Evolutionary conservation across 805 yeast genomes (phyloP).

Genomic region (Saturnispora saitoi): DNA sequence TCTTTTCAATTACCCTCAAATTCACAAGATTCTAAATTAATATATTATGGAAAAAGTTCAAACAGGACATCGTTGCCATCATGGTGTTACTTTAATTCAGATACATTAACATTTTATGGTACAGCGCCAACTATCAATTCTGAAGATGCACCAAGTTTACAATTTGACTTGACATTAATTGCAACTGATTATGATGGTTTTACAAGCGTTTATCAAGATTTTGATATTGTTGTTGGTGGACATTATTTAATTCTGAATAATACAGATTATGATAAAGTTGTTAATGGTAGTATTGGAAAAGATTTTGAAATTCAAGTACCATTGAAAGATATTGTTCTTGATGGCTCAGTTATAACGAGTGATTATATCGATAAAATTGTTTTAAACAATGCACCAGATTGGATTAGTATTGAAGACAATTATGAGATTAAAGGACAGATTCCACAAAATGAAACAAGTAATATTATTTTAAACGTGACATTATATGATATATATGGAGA

Average conservation of each 20-base stretch:
- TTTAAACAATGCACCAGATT: conserved; percentile 48
- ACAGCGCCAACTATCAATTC: conserved; percentile 84
- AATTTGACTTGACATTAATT: conserved; percentile 60
- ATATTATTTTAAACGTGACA: conserved; percentile 40
- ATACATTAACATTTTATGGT: conserved; percentile 65
- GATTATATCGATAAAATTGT: conserved; percentile 48
- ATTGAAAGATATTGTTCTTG: conserved; percentile 51
- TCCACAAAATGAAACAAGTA: conserved; percentile 38
- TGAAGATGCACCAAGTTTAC: conserved; percentile 76
- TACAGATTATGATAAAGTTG: conserved; percentile 33
- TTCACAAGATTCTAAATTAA: conserved; percentile 42
- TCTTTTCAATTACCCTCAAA: conserved; percentile 43
- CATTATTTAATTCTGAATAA: conserved; percentile 67
- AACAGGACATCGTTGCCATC: conserved; percentile 85
- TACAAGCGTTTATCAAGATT: conserved; percentile 60
- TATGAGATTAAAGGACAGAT: conserved; percentile 45
- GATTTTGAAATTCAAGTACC: conserved; percentile 53
- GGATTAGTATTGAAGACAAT: conserved; percentile 38
- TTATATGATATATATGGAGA: conserved; percentile 55
- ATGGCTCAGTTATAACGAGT: conserved; percentile 40
- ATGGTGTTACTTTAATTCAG: conserved; percentile 70
- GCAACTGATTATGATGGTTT: conserved; percentile 74
- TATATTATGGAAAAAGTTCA: conserved; percentile 72
- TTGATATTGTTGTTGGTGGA: conserved; percentile 77
- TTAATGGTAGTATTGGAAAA: conserved; percentile 60